phyloP scores from a whole-genome alignment of 2,329 filamentous ascomycete species.

The Leptographium lundbergii region DNA sequence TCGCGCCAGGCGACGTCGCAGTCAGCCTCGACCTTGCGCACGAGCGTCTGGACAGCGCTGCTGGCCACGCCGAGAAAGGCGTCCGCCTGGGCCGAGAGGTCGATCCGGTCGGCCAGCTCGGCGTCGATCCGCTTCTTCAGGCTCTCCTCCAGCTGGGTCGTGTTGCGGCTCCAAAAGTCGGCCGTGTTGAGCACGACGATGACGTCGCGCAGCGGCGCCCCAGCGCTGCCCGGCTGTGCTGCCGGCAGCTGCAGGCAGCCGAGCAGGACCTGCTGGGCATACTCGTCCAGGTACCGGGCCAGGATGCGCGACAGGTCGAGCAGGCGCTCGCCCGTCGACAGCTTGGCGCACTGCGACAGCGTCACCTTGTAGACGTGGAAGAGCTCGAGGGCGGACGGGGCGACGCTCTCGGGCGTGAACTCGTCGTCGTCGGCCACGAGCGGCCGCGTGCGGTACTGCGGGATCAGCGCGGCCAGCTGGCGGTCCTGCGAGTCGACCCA shows the following conservation, averaged over 20 bases:
- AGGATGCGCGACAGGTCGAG: slow-evolving; percentile 76
- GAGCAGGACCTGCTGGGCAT: slow-evolving; percentile 83
- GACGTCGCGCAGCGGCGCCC: slow-evolving; percentile 51
- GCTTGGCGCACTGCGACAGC: slow-evolving; percentile 85
- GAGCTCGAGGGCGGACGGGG: slow-evolving; percentile 86
- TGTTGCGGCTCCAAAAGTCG: slow-evolving; percentile 93
- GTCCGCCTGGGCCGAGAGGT: slow-evolving; percentile 86
- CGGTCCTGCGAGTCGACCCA: slow-evolving; percentile 97
- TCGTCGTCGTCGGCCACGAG: slow-evolving; percentile 77
- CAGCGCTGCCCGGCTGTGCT: not conserved
- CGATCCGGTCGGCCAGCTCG: slow-evolving; percentile 62
- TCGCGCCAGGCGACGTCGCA: slow-evolving; percentile 87
- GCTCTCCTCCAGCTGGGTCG: slow-evolving; percentile 85
- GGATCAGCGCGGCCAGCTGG: slow-evolving; percentile 71
- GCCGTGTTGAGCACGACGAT: slow-evolving; percentile 89
- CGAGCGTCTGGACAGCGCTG: slow-evolving; percentile 70
- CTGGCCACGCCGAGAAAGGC: slow-evolving; percentile 91
- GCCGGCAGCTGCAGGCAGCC: slow-evolving; percentile 41
- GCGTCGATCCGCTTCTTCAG: slow-evolving; percentile 83
- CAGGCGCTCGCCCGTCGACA: slow-evolving; percentile 80
- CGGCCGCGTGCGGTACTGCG: slow-evolving; percentile 74
- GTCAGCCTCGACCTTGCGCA: slow-evolving; percentile 69
- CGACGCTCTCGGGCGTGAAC: slow-evolving; percentile 79
- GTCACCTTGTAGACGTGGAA: slow-evolving; percentile 96
- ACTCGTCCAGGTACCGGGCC: slow-evolving; percentile 88